phyloP scores from a whole-genome alignment of 139 green algal genomes.

The Raphidocelis subcapitata region DNA sequence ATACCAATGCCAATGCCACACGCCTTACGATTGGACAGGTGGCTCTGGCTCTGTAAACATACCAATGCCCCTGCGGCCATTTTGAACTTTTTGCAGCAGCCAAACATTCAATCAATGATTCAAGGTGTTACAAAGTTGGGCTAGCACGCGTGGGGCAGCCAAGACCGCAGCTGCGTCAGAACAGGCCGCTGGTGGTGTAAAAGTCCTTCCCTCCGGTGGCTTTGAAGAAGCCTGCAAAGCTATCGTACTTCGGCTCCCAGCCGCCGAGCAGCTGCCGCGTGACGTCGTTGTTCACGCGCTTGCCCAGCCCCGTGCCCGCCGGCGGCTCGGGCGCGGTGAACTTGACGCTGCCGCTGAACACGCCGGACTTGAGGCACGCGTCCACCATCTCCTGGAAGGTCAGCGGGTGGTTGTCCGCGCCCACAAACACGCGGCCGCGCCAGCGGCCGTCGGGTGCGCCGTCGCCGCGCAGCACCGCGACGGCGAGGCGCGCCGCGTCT shows the following conservation, averaged over 20 bases:
- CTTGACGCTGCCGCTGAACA: constrained; percentile 32
- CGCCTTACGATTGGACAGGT: no score
- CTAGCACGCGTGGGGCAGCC: no score
- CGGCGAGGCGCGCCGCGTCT: constrained; percentile 82
- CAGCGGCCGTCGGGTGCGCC: not conserved
- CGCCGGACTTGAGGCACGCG: constrained; percentile 27
- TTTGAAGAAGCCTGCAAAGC: constrained; percentile 51
- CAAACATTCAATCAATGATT: no score
- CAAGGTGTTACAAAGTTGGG: no score
- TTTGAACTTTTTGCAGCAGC: no score
- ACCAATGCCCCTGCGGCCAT: no score
- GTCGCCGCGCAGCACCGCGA: constrained; percentile 29
- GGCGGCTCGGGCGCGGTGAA: constrained; percentile 29
- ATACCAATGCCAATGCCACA: no score
- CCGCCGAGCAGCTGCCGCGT: constrained; percentile 58
- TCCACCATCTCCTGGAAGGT: constrained; percentile 66
- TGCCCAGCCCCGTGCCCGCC: constrained; percentile 46
- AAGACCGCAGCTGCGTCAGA: no score
- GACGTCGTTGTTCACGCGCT: constrained; percentile 64
- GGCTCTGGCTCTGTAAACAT: no score
- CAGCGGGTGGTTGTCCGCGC: constrained; percentile 69
- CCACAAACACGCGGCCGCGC: constrained; percentile 64
- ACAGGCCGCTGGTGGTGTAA: constrained; percentile 49
- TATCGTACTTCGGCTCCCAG: constrained; percentile 77
- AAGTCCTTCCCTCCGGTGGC: constrained; percentile 45